These are phyloP conservation scores for Nakazawaea molendinolei DNA, from an alignment of 805 yeast genomes.

Conservation along the genomic window DNA sequence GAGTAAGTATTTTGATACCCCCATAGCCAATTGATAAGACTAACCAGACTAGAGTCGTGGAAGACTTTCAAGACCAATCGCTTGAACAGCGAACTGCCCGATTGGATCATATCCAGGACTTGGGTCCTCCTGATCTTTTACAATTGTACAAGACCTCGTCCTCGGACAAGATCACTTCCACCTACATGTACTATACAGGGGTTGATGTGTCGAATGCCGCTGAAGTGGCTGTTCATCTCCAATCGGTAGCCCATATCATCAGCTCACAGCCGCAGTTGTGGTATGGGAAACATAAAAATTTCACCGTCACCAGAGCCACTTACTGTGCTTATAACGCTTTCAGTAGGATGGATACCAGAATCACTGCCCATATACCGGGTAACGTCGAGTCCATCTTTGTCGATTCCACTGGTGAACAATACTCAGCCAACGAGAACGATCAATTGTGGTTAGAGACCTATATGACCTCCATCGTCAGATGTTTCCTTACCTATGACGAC, in stretches of 20 bases:
- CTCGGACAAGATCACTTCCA: conserved; percentile 52
- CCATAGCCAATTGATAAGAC: conserved; percentile 9
- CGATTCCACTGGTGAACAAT: conserved; percentile 44
- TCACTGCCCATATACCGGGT: conserved; percentile 72
- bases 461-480: conserved; percentile 66
- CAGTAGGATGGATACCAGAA: conserved; percentile 61
- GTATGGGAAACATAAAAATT: conserved; percentile 71
- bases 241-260: conserved; percentile 59
- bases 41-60: conserved; percentile 40
- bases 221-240: conserved; percentile 69
- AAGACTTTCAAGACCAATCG: conserved; percentile 52
- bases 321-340: conserved; percentile 60
- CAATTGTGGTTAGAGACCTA: conserved; percentile 56
- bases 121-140: conserved; percentile 70
- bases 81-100: conserved; percentile 58
- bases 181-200: conserved; percentile 70
- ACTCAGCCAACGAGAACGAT: conserved; percentile 38
- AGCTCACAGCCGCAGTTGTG: conserved; percentile 60
- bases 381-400: conserved; percentile 47
- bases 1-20: conserved; percentile 35
- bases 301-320: conserved; percentile 65
- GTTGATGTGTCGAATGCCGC: conserved; percentile 72
- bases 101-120: conserved; percentile 49
- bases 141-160: conserved; percentile 31
- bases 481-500: conserved; percentile 60